These are phyloP conservation scores for Syzygium syzygioides DNA, from an alignment of 441 rosid genomes.

Conservation along the genomic window DNA sequence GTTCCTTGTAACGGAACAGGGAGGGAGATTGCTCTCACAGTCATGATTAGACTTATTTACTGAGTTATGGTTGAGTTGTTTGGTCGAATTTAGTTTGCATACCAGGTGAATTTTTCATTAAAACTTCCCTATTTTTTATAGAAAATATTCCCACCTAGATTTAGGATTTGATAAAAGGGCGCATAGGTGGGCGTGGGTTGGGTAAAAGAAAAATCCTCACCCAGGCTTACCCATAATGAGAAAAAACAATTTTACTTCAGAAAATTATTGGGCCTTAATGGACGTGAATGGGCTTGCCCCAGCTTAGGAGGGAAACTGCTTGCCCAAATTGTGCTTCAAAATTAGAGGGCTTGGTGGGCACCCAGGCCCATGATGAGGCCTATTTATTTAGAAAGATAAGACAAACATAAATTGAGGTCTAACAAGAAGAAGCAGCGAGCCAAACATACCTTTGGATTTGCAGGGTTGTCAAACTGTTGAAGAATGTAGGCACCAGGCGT, in stretches of 20 bases:
- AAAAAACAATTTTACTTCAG: background rate
- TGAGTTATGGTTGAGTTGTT: background rate
- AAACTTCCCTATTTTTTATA: background rate
- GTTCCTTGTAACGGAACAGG: background rate
- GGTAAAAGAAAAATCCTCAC: background rate
- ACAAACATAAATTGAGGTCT: background rate
- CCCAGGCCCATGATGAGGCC: background rate
- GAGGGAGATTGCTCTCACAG: background rate
- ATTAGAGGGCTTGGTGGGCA: background rate
- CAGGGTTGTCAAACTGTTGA: slow-evolving; percentile 96
- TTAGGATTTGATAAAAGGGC: background rate
- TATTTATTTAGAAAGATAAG: background rate
- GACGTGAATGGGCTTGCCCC: background rate
- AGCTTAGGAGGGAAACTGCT: background rate
- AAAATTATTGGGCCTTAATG: background rate
- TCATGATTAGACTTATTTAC: background rate
- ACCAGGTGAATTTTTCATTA: background rate
- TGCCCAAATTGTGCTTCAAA: background rate
- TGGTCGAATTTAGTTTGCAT: background rate
- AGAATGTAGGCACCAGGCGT: slow-evolving; percentile 81
- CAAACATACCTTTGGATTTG: slow-evolving; percentile 79
- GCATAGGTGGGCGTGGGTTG: background rate
- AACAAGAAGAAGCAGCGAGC: background rate
- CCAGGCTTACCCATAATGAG: background rate
- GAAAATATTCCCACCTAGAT: background rate